These are phyloP conservation scores for Phylloporus gajari DNA, from an alignment of 1,284 basidiomycete genomes.

Conservation along the genomic window DNA sequence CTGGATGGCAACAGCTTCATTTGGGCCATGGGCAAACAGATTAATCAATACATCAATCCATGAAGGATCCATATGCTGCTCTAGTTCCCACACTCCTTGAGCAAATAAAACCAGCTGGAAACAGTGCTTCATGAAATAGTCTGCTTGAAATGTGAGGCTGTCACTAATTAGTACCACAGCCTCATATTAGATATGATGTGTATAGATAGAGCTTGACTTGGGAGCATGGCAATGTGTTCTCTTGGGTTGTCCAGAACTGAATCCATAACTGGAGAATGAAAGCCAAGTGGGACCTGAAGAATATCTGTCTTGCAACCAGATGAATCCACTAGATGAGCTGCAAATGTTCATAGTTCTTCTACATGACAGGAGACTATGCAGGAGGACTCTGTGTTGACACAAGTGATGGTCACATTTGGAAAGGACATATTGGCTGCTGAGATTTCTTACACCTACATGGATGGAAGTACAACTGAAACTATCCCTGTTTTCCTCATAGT, in stretches of 20 bases:
- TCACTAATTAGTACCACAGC: constrained; percentile 64
- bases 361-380: constrained; percentile 68
- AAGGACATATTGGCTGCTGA: constrained; percentile 49
- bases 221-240: constrained; percentile 49
- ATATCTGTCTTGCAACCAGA: constrained; percentile 52
- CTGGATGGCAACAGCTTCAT: constrained; percentile 48
- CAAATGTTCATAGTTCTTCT: constrained; percentile 54
- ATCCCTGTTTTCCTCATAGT: constrained; percentile 60
- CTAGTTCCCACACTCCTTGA: constrained; percentile 56
- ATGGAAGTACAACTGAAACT: constrained; percentile 61
- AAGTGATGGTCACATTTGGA: constrained; percentile 60
- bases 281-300: constrained; percentile 68
- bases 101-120: constrained; percentile 68
- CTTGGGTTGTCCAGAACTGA: constrained; percentile 62
- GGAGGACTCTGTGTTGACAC: constrained; percentile 67
- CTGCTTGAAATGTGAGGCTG: constrained; percentile 54
- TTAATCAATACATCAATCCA: constrained; percentile 65
- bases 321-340: constrained; percentile 50
- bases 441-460: constrained; percentile 47
- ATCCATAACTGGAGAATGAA: constrained; percentile 71
- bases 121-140: constrained; percentile 71
- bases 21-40: constrained; percentile 66
- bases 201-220: constrained; percentile 58
- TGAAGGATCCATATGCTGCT: constrained; percentile 40
- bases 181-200: constrained; percentile 68